phyloP scores from a whole-genome alignment of 2,329 filamentous ascomycete genomes.

The Dichotomopilus funicola region DNA sequence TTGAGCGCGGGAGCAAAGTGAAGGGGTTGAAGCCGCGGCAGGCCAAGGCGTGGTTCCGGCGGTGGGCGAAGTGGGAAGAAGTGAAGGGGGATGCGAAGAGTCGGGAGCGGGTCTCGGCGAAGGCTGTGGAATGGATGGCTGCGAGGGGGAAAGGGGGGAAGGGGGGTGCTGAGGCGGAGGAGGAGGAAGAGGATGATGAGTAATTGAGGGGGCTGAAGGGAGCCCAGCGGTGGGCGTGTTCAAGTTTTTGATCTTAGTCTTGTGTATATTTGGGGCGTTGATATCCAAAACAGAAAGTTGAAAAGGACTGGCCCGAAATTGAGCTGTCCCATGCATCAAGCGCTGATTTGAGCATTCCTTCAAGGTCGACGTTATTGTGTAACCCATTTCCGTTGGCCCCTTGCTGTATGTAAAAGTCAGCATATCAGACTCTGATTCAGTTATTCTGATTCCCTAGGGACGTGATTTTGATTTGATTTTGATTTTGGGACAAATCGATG shows the following conservation, averaged over 20 bases:
- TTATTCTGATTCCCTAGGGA: no score
- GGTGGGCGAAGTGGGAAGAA: constrained; percentile 87
- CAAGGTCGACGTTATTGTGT: no score
- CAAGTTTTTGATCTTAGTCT: not conserved
- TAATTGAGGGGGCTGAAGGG: not conserved
- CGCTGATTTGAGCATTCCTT: no score
- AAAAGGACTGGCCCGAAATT: not conserved
- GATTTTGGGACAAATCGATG: no score
- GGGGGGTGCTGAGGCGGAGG: constrained; percentile 25
- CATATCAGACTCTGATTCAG: no score
- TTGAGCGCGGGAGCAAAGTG: constrained; percentile 67
- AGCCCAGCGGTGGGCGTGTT: not conserved
- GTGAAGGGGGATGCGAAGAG: constrained; percentile 62
- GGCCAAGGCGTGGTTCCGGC: constrained; percentile 82
- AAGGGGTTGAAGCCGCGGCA: constrained; percentile 73
- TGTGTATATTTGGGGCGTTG: not conserved
- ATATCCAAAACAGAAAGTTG: not conserved
- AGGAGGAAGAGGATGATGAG: constrained; percentile 17
- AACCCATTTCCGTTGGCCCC: no score
- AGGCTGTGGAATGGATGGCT: constrained; percentile 58
- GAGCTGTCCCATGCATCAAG: no score
- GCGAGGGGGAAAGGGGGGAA: constrained; percentile 33
- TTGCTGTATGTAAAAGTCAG: no score
- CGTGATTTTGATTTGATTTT: no score
- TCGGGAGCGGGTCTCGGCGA: constrained; percentile 61